phyloP scores from a whole-genome alignment of 2,329 filamentous ascomycete species.

The Sarocladium strictum region DNA sequence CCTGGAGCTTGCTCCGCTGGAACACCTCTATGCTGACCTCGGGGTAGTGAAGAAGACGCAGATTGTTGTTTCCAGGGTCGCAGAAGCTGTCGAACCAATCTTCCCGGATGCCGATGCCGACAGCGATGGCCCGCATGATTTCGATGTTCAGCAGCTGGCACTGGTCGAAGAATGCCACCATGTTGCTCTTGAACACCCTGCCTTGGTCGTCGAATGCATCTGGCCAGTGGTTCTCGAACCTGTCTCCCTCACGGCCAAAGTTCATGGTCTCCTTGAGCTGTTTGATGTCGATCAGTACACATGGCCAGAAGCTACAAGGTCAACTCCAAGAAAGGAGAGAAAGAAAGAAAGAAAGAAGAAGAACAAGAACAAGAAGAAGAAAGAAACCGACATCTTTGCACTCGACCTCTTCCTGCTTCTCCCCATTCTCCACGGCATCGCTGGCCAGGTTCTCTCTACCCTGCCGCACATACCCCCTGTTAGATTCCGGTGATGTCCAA shows the following conservation, averaged over 20 bases:
- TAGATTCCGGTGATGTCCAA: conserved; percentile 9
- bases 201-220: neutral
- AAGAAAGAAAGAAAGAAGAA: too few species aligned
- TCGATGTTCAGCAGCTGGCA: conserved; percentile 6
- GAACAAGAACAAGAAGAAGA: too few species aligned
- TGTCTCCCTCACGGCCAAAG: neutral
- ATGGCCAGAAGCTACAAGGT: too few species aligned
- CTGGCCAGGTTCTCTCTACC: conserved; percentile 5
- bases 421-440: neutral
- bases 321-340: too few species aligned
- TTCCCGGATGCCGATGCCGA: neutral
- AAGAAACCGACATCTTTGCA: neutral
- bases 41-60: neutral
- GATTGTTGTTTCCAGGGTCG: neutral
- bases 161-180: conserved; percentile 7
- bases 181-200: neutral
- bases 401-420: neutral
- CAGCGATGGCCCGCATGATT: conserved; percentile 6
- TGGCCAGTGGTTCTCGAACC: neutral
- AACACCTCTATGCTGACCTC: neutral
- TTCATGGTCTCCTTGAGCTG: neutral
- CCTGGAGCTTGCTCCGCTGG: neutral
- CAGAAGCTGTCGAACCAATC: conserved; percentile 1
- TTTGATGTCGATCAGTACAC: neutral
- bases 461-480: conserved; percentile 9